Base-by-base conservation (phyloP, 73 alveolate species). In the Symbiodinium natans region DNA sequence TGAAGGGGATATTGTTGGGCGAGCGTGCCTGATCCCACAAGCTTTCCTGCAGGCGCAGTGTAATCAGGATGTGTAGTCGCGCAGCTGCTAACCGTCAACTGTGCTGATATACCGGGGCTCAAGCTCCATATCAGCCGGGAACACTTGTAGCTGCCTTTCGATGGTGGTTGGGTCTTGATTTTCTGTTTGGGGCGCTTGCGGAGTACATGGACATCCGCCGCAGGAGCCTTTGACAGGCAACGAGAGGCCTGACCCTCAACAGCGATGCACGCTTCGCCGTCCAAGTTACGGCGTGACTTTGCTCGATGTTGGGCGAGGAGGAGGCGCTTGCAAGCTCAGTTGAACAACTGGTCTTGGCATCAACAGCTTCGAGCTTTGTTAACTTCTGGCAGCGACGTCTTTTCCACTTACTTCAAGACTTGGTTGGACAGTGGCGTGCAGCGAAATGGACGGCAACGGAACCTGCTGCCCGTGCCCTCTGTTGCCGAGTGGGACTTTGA, bases 181-280 rank as follows among this genome's bases (percentile, higher is more conserved):
- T 43, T 43, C 56, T 43, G 56, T 43, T 43, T 43, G 87, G 87
- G 36, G 39, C 27, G 52, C 59, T 33, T 36, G 87, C 56, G 87
- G 87, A 80, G 87, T 63, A 23, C 41, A 33, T 43, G 36, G 87
- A 46, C 41, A 33, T 80, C 87, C 87, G 87, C 87, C 87, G 56
- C 87, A 36, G 59, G 56, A 8, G 87, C 87, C 19, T 39, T 39
- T 33, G 31, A n/a, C 41, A 29, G 56, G 56, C 56, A 43, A 43
- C 56, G 56, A 43, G 56, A 43, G 41, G 41, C 87, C 36, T 33
- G 27, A 80, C 52, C 36, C 56, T 7, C n/a, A 63, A 63, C 80
- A 17, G 34, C n/a, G 80, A 63, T 23, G 80, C 80, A 63, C 31
- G 87, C 33, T 29, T 74, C 85, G 7, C 85, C 85, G 21, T 74